Evolutionary conservation across 331 rosid genomes (phyloP), one percentile per base, ranked within the genome.

Genomic region (Malus hybrid): DNA sequence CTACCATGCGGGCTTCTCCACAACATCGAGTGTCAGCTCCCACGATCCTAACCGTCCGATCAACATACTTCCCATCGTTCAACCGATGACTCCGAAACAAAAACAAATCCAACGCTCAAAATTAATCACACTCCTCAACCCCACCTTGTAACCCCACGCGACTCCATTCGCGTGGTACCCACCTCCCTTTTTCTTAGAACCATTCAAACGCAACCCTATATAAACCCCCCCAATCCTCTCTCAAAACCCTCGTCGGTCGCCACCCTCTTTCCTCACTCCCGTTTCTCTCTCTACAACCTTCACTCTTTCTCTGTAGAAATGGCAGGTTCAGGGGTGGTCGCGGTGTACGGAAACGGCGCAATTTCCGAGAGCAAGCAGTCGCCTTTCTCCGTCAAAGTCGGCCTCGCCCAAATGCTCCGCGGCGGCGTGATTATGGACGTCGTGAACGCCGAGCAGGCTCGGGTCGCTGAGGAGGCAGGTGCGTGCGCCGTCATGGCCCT

Each of bases 381-480:
- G 27, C 79, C 83, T 9, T 83, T 83, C 64, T 77, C 86, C 1
- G 83, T 83, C 19, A 83, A 83, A 44, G 86, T 83, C 6, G 86
- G 86, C 39, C 80, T 83, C 39, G 86, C 86, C 31, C 86, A 83
- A 46, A 83, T 83, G 86, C 86, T 83, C 76, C 80, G 86, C 31
- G 86, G 86, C 75, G 86, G 86, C 48, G 86, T 83, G 29, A 83
- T 83, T 10, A 83, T 83, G 86, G 86, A 83, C 76, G 86, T 83
- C 60, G 86, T 83, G 5, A 83, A 83, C 81, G 86, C 86, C 39
- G 86, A 83, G 66, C 86, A 83, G 65, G 86, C 86, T 13, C 86
- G 86, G 3, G 52, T 83, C 36, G 86, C 86, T 1, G 86, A 83
- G 18, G 86, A 83, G 70, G 83, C 86, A 0, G 86, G 86, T 2